Percentiles rank a stretch among this genome's conserved stretches.
phyloP scores from a whole-genome alignment of 176 grass and related monocot genomes.

The Zea luxurians region DNA sequence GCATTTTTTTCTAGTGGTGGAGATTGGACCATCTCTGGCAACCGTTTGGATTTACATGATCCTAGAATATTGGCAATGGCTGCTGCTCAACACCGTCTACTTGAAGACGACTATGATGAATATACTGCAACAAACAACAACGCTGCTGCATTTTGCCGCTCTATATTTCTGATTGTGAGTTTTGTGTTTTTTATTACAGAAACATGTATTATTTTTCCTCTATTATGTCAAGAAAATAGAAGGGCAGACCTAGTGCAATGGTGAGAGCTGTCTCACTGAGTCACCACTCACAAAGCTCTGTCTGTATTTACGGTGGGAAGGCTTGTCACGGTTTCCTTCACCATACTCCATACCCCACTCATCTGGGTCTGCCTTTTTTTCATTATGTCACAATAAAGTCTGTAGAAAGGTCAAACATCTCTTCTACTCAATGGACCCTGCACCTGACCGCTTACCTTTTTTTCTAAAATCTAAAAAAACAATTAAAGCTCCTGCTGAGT shows the following conservation, averaged over 20 bases:
- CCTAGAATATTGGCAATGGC: constrained; percentile 80
- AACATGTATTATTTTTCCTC: constrained; percentile 1
- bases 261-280: too few species aligned
- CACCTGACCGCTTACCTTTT: constrained; percentile 5
- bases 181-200: not conserved
- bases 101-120: constrained; percentile 85
- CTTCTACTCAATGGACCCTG: not conserved
- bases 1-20: constrained; percentile 46
- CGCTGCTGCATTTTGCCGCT: constrained; percentile 90
- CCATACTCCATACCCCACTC: too few species aligned
- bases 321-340: too few species aligned
- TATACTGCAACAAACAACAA: constrained; percentile 72
- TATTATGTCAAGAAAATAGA: not conserved
- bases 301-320: too few species aligned
- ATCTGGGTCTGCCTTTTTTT: too few species aligned
- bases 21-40: constrained; percentile 79
- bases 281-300: too few species aligned
- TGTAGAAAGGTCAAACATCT: not conserved
- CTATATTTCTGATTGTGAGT: constrained; percentile 83
- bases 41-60: constrained; percentile 68
- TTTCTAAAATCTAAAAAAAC: not conserved
- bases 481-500: not conserved
- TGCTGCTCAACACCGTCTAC: constrained; percentile 60
- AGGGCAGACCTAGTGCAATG: too few species aligned
- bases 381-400: not conserved